Base-by-base conservation (phyloP, 2,329 filamentous ascomycete species). In the Penicillium sp. region DNA sequence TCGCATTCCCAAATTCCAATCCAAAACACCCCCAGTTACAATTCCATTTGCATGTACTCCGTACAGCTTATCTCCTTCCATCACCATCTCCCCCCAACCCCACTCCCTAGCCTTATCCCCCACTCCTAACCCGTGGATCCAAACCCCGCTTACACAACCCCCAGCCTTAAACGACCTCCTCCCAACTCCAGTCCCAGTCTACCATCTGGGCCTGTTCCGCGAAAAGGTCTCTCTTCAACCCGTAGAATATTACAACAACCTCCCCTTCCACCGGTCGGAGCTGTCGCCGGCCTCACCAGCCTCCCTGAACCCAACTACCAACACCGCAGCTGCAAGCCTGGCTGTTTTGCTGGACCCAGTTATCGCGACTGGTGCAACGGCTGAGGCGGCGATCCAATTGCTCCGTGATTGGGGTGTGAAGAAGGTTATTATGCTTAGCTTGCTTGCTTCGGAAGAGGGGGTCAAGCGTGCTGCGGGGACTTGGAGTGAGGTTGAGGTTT, bases 191-290 rank as follows among this genome's bases (percentile, higher is more conserved):
- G 89, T 93, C 33, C 88, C 92, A 7, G 85, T 97, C 63, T 92
- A 97, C 79, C 93, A 97, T 74, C 88, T 97, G 8, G 93, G 94
- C 65, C 88, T 97, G 71, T 97, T 93, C 82, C 91, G 93, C 70
- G 93, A 97, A 73, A 91, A 89, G 56, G 86, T 86, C 53, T 92
- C 90, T 35, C 87, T 96, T 53, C 86, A 91, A 68, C 92, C 93
- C 3, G 93, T 97, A 58, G 93, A 97, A 78, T 97, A 97, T 83
- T 97, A 97, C 84, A 97, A 97, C 82, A 97, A 97, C 76, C 87
- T 97, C 19, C 92, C 92, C 37, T 67, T 88, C 90, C 77, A 81
- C 40, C 80, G 67, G 55, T 71, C 61, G 38, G 61, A 68, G 19
- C 62, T 67, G 7, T 62, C 66, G 0, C 53, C 61, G 49, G 61